These are phyloP conservation scores for Bruguiera parviflora DNA, from an alignment of 345 rosid genomes.

Conservation along the genomic window DNA sequence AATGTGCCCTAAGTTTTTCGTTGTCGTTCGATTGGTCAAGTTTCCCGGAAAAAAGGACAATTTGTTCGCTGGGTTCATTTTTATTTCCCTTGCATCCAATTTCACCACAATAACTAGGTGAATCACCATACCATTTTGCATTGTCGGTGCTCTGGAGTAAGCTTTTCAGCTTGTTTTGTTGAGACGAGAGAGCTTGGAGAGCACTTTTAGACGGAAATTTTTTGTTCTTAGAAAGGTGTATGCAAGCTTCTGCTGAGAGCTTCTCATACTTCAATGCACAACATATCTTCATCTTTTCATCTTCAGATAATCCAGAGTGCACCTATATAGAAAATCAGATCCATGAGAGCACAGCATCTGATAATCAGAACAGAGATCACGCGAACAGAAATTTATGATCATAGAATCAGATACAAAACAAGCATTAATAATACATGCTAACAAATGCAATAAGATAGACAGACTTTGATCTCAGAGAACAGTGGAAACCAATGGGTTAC, in stretches of 20 bases:
- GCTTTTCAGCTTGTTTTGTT: constrained; percentile 48
- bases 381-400: too few species aligned
- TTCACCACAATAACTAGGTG: constrained; percentile 22
- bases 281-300: constrained; percentile 61
- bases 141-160: constrained; percentile 30
- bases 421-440: neutral
- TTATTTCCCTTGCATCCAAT: constrained; percentile 25
- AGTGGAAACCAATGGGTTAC: constrained; percentile 33
- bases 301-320: constrained; percentile 63
- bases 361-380: neutral
- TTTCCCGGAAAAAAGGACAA: constrained; percentile 45
- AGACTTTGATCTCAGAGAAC: neutral
- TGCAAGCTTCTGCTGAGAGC: constrained; percentile 56
- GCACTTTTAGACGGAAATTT: constrained; percentile 55
- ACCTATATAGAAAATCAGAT: constrained; percentile 41
- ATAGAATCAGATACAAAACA: neutral
- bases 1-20: constrained; percentile 48
- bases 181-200: constrained; percentile 39
- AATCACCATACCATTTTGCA: constrained; percentile 11
- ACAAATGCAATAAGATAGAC: neutral
- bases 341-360: neutral
- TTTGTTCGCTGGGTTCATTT: constrained; percentile 28
- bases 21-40: constrained; percentile 38
- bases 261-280: constrained; percentile 58
- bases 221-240: constrained; percentile 52